Conservation (phyloP, 1,284 basidiomycete genomes). For the Bjerkandera adusta region DNA sequence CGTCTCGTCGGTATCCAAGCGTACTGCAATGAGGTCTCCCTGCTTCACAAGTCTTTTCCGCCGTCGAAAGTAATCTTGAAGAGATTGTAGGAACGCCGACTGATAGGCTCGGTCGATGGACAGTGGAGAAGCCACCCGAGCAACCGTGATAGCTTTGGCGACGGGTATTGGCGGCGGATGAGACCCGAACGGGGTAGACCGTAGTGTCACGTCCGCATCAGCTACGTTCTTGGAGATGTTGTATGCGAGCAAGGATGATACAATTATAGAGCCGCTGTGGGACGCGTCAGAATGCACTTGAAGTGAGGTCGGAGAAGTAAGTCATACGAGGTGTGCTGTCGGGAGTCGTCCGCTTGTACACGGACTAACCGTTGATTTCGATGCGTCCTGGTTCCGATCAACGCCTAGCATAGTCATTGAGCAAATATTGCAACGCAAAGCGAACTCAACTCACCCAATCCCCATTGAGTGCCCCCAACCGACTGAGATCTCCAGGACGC, state of each 20-base stretch:
- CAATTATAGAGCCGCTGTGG: slow-evolving; percentile 26
- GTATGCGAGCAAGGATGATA: slow-evolving; percentile 59
- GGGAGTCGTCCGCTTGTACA: slow-evolving; percentile 6
- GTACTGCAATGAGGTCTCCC: slow-evolving; percentile 81
- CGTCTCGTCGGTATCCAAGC: slow-evolving; percentile 54
- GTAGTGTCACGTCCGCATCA: slow-evolving; percentile 34
- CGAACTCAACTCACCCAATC: slow-evolving; percentile 72
- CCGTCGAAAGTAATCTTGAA: slow-evolving; percentile 68
- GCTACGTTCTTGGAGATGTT: slow-evolving; percentile 40
- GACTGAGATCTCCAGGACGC: slow-evolving; percentile 62
- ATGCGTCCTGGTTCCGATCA: slow-evolving; percentile 22
- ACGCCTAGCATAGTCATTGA: slow-evolving; percentile 19
- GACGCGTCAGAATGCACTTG: background rate
- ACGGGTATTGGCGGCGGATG: slow-evolving; percentile 62
- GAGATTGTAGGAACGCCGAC: slow-evolving; percentile 60
- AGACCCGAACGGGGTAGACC: slow-evolving; percentile 54
- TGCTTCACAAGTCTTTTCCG: slow-evolving; percentile 66
- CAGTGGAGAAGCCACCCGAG: slow-evolving; percentile 81
- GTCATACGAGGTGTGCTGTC: background rate
- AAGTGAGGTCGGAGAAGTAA: background rate
- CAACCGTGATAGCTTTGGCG: slow-evolving; percentile 75
- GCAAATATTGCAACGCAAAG: background rate
- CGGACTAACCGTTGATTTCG: slow-evolving; percentile 5
- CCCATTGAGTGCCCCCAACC: slow-evolving; percentile 76
- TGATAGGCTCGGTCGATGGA: slow-evolving; percentile 78